Evolutionary conservation across 805 yeast genomes (phyloP).

Genomic region (Nakazawaea ernobii): DNA sequence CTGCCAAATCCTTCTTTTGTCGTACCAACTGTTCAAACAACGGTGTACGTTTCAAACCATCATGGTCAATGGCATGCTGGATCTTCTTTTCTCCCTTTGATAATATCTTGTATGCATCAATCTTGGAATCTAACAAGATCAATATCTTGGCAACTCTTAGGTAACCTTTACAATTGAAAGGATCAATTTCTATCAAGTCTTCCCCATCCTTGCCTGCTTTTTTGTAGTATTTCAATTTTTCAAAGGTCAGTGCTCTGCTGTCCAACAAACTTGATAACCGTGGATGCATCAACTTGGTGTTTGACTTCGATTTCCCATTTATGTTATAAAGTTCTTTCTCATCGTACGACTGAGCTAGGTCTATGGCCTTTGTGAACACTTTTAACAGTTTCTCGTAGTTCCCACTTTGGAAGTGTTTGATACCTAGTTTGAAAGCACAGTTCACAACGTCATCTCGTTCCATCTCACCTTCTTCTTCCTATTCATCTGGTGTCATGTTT

Average conservation of each 20-base stretch:
- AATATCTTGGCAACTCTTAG: constrained; percentile 36
- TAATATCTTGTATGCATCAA: constrained; percentile 30
- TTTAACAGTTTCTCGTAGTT: constrained; percentile 8
- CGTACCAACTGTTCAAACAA: constrained; percentile 23
- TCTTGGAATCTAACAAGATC: constrained; percentile 17
- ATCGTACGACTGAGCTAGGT: constrained; percentile 1
- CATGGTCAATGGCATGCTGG: constrained; percentile 24
- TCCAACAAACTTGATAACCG: constrained; percentile 24
- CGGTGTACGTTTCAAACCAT: constrained; percentile 26
- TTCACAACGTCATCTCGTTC: constrained; percentile 2
- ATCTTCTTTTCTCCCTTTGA: constrained; percentile 34
- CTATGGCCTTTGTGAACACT: constrained; percentile 8
- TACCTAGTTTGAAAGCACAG: constrained; percentile 6
- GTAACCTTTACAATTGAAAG: constrained; percentile 44
- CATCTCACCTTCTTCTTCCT: neutral
- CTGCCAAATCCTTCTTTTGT: constrained; percentile 9
- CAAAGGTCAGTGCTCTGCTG: constrained; percentile 44
- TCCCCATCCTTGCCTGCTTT: constrained; percentile 34
- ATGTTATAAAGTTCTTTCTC: neutral
- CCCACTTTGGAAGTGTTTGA: constrained; percentile 3
- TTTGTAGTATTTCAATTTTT: constrained; percentile 28
- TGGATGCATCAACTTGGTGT: constrained; percentile 2
- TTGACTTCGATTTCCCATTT: neutral
- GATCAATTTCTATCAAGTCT: constrained; percentile 30
- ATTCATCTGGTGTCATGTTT: neutral